These are phyloP conservation scores for Dendryphion nanum DNA, from an alignment of 2,329 filamentous ascomycete genomes.

Conservation along the genomic window DNA sequence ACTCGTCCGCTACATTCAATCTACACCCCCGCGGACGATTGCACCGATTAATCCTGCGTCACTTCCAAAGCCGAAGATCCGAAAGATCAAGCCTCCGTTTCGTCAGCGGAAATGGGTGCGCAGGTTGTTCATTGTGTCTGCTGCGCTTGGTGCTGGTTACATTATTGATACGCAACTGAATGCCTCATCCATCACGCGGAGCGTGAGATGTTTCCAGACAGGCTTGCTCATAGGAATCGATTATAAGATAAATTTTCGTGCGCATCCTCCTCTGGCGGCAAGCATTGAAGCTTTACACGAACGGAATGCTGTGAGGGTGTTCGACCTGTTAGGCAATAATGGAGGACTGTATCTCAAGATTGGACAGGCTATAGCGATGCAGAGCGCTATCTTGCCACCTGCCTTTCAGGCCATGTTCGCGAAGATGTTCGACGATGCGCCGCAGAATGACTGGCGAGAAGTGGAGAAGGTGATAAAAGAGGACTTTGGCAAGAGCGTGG, in stretches of 20 bases:
- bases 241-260: conserved; percentile 95
- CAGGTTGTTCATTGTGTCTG: conserved; percentile 63
- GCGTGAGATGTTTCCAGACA: conserved; percentile 74
- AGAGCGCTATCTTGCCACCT: conserved; percentile 86
- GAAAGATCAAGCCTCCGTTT: conserved; percentile 67
- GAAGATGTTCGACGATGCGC: conserved; percentile 96
- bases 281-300: conserved; percentile 76
- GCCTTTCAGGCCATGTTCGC: conserved; percentile 97
- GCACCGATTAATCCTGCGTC: conserved; percentile 74
- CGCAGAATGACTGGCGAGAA: conserved; percentile 84
- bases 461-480: conserved; percentile 81
- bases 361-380: conserved; percentile 97
- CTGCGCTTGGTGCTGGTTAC: conserved; percentile 62
- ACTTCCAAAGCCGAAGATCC: conserved; percentile 56
- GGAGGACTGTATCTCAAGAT: conserved; percentile 97
- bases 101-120: conserved; percentile 74
- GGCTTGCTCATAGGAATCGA: conserved; percentile 82
- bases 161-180: conserved; percentile 71
- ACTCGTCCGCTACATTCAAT: conserved; percentile 24
- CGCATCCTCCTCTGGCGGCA: conserved; percentile 70
- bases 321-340: conserved; percentile 77
- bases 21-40: conserved; percentile 43
- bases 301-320: conserved; percentile 80
- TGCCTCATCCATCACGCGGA: conserved; percentile 75
- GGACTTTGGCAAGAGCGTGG: conserved; percentile 79